Percentiles rank a stretch among this genome's conserved stretches.
phyloP scores from a whole-genome alignment of 306 rosid genomes.

The Mimosa bimucronata region DNA sequence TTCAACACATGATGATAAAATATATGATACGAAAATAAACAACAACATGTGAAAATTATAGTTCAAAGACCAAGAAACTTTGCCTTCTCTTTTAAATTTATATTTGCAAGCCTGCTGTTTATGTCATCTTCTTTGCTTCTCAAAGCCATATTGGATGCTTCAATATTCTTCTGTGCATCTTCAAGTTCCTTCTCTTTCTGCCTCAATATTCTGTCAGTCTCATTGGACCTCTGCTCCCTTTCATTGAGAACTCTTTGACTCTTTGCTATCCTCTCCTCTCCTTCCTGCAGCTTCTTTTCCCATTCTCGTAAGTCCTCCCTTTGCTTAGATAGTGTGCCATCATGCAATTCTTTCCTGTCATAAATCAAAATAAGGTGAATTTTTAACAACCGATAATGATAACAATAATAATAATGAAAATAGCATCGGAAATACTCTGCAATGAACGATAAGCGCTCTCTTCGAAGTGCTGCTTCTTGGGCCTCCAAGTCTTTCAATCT shows the following conservation, averaged over 20 bases:
- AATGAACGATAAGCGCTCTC: conserved; percentile 75
- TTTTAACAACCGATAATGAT: not conserved
- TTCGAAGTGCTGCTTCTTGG: conserved; percentile 70
- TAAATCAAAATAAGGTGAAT: conserved; percentile 26
- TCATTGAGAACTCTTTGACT: conserved; percentile 85
- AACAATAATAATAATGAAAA: not conserved
- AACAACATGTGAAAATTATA: conserved; percentile 4
- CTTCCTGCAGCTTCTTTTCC: conserved; percentile 92
- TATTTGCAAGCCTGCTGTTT: conserved; percentile 64
- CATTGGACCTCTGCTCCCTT: conserved; percentile 94
- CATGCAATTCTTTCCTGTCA: conserved; percentile 73
- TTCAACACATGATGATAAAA: conserved; percentile 26
- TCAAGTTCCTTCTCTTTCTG: conserved; percentile 87
- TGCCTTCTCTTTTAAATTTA: conserved; percentile 79
- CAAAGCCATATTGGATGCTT: conserved; percentile 59
- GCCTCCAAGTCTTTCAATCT: conserved; percentile 75
- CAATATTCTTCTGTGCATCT: conserved; percentile 81
- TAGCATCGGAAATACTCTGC: conserved; percentile 61
- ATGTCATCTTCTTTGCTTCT: conserved; percentile 82
- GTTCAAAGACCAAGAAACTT: conserved; percentile 33
- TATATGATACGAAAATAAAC: conserved; percentile 7
- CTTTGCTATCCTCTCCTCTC: conserved; percentile 88
- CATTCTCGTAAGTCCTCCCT: conserved; percentile 89
- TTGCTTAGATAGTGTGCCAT: conserved; percentile 71
- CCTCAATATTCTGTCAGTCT: conserved; percentile 70